These are phyloP conservation scores for Salvia miltiorrhiza DNA, from an alignment of 257 asterid species.

Conservation along the genomic window DNA sequence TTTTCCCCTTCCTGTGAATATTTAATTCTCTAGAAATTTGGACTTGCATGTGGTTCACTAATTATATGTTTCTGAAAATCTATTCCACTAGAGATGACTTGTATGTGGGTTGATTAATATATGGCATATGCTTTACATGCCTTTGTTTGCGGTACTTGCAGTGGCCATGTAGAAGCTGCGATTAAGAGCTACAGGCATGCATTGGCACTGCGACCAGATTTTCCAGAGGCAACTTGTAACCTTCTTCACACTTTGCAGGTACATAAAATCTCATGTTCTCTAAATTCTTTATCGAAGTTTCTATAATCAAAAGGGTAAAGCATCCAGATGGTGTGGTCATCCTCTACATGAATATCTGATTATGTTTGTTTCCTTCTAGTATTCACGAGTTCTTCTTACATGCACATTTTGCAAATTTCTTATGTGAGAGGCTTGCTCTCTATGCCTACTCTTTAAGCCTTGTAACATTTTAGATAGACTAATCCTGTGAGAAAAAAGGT, in stretches of 20 bases:
- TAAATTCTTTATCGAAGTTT: background rate
- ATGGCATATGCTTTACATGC: conserved; percentile 12
- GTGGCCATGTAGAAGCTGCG: conserved; percentile 91
- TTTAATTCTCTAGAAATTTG: background rate
- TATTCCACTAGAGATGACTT: background rate
- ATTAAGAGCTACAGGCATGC: conserved; percentile 93
- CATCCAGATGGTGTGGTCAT: background rate
- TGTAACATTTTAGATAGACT: background rate
- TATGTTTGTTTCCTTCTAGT: conserved; percentile 13
- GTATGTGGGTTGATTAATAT: conserved; percentile 3
- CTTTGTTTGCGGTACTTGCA: conserved; percentile 30
- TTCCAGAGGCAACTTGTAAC: conserved; percentile 98
- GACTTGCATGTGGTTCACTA: background rate
- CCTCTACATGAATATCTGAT: background rate
- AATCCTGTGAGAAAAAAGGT: no score
- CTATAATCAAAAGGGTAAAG: background rate
- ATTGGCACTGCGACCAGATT: conserved; percentile 81
- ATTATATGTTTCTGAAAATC: background rate
- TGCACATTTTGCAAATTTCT: background rate
- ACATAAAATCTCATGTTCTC: background rate
- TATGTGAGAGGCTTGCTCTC: background rate
- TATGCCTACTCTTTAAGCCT: background rate
- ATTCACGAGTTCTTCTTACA: background rate
- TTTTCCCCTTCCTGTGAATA: no score
- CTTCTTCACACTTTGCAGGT: conserved; percentile 99